Base-by-base conservation (phyloP, 768 basidiomycete species). In the Leucogyrophana mollusca region DNA sequence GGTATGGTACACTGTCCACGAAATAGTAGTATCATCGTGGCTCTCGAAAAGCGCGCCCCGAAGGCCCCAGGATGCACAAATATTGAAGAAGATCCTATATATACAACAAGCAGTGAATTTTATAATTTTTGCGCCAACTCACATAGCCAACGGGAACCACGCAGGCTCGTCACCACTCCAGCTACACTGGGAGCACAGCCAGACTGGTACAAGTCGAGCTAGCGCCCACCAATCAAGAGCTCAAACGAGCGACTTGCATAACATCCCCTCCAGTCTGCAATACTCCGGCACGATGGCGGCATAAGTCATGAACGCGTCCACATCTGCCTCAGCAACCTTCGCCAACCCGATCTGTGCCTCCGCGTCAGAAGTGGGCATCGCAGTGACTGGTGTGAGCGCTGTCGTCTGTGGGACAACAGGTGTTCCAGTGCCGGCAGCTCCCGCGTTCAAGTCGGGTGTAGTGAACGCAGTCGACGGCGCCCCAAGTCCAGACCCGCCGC, bases 221-320 rank as follows among this genome's bases (percentile, higher is more conserved):
- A 30, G 13, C 27, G 27, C 27, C 13, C 27, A 6, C 27, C 27
- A 30, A 7, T 13, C 13, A 40, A 24, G 35, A 34, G 61, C 50
- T 60, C 50, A 78, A 9, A 79, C 77, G 46, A 79, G 67, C 7
- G 68, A 68, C 56, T 89, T 90, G 54, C 84, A 77, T 41, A 91
- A 65, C 78, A 92, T 84, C 9, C 80, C 77, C 67, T 93, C 90
- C 53, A 93, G 65, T 34, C 90, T 72, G 69, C 79, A 82, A 62
- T 82, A 92, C 67, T 93, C 90, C 21, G 88, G 86, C 14, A 92
- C 85, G 60, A 91, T 86, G 27, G 87, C 80, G 16, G 89, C 88
- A 60, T 93, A 93, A 0, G 85, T 79, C 80, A 89, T 78, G 65
- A 90, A 90, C 45, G 89, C 83, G 63, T 93, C 90, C 43, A 81